Conservation (phyloP, 768 basidiomycete genomes). For the Suillus clintonianus region DNA sequence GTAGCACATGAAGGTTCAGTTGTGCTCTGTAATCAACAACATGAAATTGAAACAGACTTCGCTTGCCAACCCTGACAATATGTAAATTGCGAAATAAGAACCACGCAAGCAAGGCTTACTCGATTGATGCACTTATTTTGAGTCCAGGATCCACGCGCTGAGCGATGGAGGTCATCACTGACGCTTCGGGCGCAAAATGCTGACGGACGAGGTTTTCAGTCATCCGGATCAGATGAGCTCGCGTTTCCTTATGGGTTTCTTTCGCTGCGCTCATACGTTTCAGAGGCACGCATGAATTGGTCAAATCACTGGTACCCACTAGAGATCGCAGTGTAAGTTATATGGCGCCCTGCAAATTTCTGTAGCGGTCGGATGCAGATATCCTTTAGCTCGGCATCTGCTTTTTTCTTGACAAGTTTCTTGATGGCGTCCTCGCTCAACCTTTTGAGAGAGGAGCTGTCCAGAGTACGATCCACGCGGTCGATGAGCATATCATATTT, state of each 20-base stretch:
- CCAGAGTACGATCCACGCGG: background rate
- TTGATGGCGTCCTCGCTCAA: background rate
- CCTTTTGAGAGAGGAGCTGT: background rate
- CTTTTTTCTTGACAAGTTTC: background rate
- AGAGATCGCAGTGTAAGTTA: background rate
- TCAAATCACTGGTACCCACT: background rate
- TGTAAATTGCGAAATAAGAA: background rate
- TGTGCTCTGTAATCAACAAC: background rate
- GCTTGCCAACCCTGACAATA: background rate
- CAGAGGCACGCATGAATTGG: background rate
- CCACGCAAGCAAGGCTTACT: background rate
- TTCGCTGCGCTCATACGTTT: background rate
- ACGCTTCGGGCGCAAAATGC: background rate
- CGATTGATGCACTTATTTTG: background rate
- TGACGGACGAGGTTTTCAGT: background rate
- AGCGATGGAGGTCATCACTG: conserved; percentile 3
- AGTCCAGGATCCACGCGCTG: conserved; percentile 1
- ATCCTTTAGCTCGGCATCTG: background rate
- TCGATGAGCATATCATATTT: conserved; percentile 4
- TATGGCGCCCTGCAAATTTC: background rate
- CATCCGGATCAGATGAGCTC: background rate
- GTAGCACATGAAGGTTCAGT: background rate
- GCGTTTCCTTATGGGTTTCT: background rate
- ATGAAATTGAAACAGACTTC: conserved; percentile 9
- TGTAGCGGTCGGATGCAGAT: conserved; percentile 4